Base-by-base conservation (phyloP, 495 filamentous ascomycete species). In the Trypethelium eluteriae region DNA sequence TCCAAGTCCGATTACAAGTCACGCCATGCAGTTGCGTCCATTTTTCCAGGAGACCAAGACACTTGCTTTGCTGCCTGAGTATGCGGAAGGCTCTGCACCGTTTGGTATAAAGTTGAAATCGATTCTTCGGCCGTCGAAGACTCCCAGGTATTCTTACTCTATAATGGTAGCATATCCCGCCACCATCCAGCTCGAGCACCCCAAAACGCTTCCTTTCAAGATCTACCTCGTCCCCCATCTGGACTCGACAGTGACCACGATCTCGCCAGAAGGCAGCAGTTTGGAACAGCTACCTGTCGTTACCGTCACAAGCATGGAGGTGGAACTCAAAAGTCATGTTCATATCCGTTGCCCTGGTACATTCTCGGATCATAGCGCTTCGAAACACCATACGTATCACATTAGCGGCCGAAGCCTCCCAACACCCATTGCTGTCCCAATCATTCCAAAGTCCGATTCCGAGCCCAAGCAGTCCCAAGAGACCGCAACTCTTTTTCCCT, bases 281-380 rank as follows among this genome's bases (percentile, higher is more conserved):
- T n/a, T 53, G 12, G 49, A 53, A 5, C 49, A 18, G 49, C n/a
- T 53, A 25, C 49, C 49, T n/a, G n/a, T 18, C n/a, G 49, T 53
- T 18, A 18, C 49, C n/a, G 49, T 53, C 49, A 53, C 49, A 25
- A 53, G 49, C 49, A 25, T 11, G n/a, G 49, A 53, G 12, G 49
- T 53, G 49, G 18, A 53, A 53, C 11, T 53, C 49, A 53, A 14
- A 5, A 53, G 49, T 25, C n/a, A 5, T 25, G 5, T 53, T 18
- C 49, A 53, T n/a, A 53, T 53, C 49, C 49, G 49, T 53, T 53
- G 49, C n/a, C 49, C 49, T 18, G 49, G 49, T 5, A 53, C n/a
- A 5, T 25, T 53, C 49, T 53, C 49, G 18, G n/a, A 11, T 53
- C 49, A 53, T 18, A 53, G n/a, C 12, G 49, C 11, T 53, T 1